phyloP scores from a whole-genome alignment of 176 grass and related monocot species.

The Thinopyrum elongatum region DNA sequence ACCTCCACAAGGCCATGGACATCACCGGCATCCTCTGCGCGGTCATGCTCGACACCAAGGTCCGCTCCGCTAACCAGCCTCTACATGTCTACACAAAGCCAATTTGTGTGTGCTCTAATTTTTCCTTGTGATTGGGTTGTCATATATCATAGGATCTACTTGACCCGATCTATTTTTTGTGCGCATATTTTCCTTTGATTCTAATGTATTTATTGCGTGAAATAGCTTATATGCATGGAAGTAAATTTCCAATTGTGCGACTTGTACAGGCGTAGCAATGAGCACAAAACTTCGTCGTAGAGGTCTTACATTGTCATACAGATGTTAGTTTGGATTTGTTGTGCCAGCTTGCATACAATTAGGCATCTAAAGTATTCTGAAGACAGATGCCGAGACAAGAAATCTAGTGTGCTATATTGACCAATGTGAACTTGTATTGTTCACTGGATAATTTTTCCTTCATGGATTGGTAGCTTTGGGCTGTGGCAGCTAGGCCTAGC shows the following conservation, averaged over 20 bases:
- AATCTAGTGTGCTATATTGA: background rate
- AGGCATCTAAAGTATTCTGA: background rate
- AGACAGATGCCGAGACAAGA: background rate
- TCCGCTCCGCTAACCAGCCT: background rate
- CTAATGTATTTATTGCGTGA: background rate
- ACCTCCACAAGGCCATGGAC: constrained; percentile 75
- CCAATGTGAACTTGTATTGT: background rate
- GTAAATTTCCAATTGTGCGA: background rate
- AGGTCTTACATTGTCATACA: no score
- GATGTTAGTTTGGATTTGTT: no score
- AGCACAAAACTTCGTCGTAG: no score
- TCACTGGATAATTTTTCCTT: background rate
- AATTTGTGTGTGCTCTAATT: background rate
- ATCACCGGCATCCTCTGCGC: constrained; percentile 78
- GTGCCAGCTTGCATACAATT: background rate
- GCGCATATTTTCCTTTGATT: background rate
- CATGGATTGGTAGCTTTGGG: background rate
- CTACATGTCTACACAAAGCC: background rate
- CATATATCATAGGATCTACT: background rate
- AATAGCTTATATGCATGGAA: background rate
- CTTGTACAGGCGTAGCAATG: no score
- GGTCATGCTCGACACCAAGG: constrained; percentile 96
- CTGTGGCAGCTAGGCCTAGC: background rate
- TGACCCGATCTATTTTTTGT: constrained; percentile 22
- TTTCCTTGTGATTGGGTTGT: background rate